Conservation (phyloP, 2,329 filamentous ascomycete species). For the Colletotrichum godetiae region DNA sequence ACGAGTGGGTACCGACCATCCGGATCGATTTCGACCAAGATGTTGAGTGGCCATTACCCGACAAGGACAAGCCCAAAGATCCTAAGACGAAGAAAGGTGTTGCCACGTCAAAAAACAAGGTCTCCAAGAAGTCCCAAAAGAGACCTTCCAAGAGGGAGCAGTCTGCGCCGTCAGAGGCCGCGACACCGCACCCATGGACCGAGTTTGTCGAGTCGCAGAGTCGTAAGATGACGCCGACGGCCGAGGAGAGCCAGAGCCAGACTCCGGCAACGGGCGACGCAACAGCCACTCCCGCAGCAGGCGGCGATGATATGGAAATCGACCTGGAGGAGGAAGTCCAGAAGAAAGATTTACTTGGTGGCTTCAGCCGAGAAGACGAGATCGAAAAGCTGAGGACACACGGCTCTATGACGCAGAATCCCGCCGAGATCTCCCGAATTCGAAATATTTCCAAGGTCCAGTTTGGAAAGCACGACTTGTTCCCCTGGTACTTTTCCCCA, state of each 20-base stretch:
- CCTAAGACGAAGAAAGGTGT: slow-evolving; percentile 79
- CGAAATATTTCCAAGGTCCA: slow-evolving; percentile 94
- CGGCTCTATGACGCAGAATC: slow-evolving; percentile 99
- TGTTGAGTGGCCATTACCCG: slow-evolving; percentile 95
- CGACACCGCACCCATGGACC: slow-evolving; percentile 65
- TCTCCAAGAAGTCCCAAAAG: slow-evolving; percentile 70
- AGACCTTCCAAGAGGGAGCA: slow-evolving; percentile 66
- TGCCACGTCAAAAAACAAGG: slow-evolving; percentile 65
- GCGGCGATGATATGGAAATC: slow-evolving; percentile 64
- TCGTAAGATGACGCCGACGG: slow-evolving; percentile 55
- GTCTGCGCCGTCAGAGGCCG: slow-evolving; percentile 63
- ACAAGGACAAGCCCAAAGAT: slow-evolving; percentile 84
- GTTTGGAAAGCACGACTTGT: slow-evolving; percentile 91
- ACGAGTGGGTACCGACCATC: slow-evolving; percentile 88
- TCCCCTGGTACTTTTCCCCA: slow-evolving; percentile 99
- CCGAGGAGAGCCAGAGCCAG: slow-evolving; percentile 58
- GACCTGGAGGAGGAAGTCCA: slow-evolving; percentile 61
- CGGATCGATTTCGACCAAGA: slow-evolving; percentile 90
- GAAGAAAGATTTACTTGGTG: slow-evolving; percentile 56
- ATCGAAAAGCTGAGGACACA: slow-evolving; percentile 95
- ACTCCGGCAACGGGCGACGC: slow-evolving; percentile 55
- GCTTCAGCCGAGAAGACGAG: slow-evolving; percentile 86
- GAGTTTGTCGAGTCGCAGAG: slow-evolving; percentile 63
- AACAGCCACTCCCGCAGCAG: slow-evolving; percentile 56
- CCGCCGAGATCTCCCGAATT: slow-evolving; percentile 94